phyloP scores from a whole-genome alignment of 257 asterid species.

The Datura wrightii region DNA sequence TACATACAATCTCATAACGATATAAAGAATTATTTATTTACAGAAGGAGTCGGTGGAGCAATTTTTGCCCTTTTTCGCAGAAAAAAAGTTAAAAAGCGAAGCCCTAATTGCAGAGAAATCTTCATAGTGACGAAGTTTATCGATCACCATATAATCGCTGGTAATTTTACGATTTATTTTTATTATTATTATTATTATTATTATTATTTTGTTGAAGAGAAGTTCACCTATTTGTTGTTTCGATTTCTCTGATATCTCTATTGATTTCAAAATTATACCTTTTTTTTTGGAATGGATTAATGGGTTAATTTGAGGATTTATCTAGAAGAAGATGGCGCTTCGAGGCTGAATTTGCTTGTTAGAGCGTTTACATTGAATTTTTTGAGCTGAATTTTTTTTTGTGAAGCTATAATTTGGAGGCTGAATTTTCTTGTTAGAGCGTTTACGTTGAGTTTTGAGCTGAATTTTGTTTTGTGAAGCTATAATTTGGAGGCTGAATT shows the following conservation, averaged over 20 bases:
- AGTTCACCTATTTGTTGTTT: not conserved
- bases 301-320: not conserved
- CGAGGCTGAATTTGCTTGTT: not conserved
- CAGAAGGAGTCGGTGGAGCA: conserved; percentile 18
- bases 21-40: not conserved
- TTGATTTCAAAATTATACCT: not conserved
- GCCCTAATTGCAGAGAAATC: conserved; percentile 12
- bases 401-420: not conserved
- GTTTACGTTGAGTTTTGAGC: not conserved
- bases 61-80: not conserved
- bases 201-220: not conserved
- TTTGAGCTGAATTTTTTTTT: not conserved
- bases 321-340: not conserved
- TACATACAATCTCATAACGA: not conserved
- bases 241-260: not conserved
- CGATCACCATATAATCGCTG: conserved; percentile 7
- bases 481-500: not conserved
- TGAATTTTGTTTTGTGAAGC: not conserved
- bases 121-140: not conserved
- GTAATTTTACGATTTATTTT: not conserved
- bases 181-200: no score
- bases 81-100: not conserved
- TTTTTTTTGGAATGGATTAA: not conserved
- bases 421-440: not conserved
- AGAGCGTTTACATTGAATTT: not conserved